A percentile compares a stretch with the other conserved stretches of the same genome.
Evolutionary conservation across 2,329 filamentous ascomycete species (phyloP).

Genomic region (Aspergillus tubingensis): DNA sequence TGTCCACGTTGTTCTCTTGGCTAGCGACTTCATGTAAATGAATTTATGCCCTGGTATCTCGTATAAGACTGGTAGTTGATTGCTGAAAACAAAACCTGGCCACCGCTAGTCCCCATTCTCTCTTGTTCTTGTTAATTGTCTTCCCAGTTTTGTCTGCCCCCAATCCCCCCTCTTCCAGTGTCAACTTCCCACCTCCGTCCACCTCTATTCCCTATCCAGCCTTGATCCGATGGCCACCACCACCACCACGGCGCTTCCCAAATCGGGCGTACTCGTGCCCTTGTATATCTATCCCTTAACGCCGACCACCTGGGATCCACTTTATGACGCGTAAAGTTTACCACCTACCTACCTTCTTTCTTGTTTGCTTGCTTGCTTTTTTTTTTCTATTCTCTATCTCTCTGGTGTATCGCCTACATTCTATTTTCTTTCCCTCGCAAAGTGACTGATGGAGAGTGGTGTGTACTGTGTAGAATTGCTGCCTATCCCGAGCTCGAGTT

Average conservation of each 20-base stretch:
- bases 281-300: conserved; percentile 22
- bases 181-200: neutral
- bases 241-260: conserved; percentile 3
- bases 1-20: neutral
- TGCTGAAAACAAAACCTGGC: neutral
- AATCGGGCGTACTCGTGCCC: conserved; percentile 18
- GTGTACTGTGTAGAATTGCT: conserved; percentile 10
- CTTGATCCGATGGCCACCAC: neutral
- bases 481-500: conserved; percentile 16
- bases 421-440: neutral
- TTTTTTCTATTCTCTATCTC: too few relatives aligned
- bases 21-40: neutral
- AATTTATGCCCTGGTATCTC: neutral
- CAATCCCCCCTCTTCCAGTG: too few relatives aligned
- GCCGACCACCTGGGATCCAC: conserved; percentile 19
- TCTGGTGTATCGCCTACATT: too few relatives aligned
- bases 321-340: conserved; percentile 18
- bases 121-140: neutral
- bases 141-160: neutral
- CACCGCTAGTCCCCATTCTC: neutral
- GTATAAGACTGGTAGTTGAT: neutral
- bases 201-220: neutral
- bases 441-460: neutral
- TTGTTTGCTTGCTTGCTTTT: neutral
- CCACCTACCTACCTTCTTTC: neutral